A percentile compares a stretch with the other conserved stretches of the same genome.
Conservation (phyloP, 768 basidiomycete species). For the Obba rivulosa region DNA sequence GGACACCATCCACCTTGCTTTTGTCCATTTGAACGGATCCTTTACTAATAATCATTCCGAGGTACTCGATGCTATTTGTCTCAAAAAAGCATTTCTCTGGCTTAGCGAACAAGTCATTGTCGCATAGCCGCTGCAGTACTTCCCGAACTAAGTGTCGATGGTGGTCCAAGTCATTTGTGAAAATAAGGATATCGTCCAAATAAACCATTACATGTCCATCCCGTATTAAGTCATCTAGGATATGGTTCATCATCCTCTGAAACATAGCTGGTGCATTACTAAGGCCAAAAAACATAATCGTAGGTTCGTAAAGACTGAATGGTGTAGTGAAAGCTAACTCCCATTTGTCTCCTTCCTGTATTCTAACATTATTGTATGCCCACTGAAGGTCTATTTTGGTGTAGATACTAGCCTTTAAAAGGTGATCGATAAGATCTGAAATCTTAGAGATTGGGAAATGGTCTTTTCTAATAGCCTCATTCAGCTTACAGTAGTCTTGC, state of each 20-base stretch:
- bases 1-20: slow-evolving; percentile 21
- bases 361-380: slow-evolving; percentile 28
- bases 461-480: slow-evolving; percentile 13
- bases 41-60: slow-evolving; percentile 24
- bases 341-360: slow-evolving; percentile 35
- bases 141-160: slow-evolving; percentile 13
- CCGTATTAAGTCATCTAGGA: slow-evolving; percentile 24
- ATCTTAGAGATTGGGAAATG: slow-evolving; percentile 15
- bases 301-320: slow-evolving; percentile 31
- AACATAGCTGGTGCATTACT: slow-evolving; percentile 32
- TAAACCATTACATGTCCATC: slow-evolving; percentile 31
- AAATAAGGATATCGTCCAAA: slow-evolving; percentile 39
- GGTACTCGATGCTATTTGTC: slow-evolving; percentile 20
- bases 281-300: slow-evolving; percentile 33
- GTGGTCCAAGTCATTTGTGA: slow-evolving; percentile 20
- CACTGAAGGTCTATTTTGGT: slow-evolving; percentile 16
- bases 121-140: slow-evolving; percentile 18
- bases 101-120: slow-evolving; percentile 28
- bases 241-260: slow-evolving; percentile 24
- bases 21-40: slow-evolving; percentile 24
- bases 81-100: slow-evolving; percentile 33
- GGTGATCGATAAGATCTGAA: slow-evolving; percentile 9
- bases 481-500: slow-evolving; percentile 11
- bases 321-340: slow-evolving; percentile 34
- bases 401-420: slow-evolving; percentile 14